A percentile compares a stretch with the other conserved stretches of the same genome.
phyloP scores from a whole-genome alignment of 2,329 filamentous ascomycete genomes.

The Diaporthe destruens region DNA sequence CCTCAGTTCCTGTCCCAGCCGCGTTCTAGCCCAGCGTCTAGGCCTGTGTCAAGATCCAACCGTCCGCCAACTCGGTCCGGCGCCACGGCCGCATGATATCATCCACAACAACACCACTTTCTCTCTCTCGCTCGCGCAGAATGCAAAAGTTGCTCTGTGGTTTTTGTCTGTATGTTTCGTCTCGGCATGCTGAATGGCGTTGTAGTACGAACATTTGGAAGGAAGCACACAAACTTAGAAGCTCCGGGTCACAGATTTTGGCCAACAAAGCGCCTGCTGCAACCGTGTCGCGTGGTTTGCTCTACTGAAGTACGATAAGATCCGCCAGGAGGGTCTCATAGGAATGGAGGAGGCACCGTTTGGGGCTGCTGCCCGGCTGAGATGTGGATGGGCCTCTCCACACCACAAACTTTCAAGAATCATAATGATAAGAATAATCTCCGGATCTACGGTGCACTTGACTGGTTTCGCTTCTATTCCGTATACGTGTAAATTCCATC shows the following conservation, averaged over 20 bases:
- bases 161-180: neutral
- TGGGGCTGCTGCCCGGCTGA: neutral
- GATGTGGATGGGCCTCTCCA: constrained; percentile 5
- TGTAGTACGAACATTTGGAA: neutral
- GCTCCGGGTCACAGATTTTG: neutral
- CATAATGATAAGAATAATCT: no score
- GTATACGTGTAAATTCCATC: neutral
- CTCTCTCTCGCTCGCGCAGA: neutral
- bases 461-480: no score
- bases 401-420: no score
- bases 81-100: neutral
- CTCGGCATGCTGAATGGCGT: neutral
- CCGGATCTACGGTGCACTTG: no score
- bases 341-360: constrained; percentile 10
- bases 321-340: neutral
- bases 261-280: neutral
- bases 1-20: neutral
- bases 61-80: neutral
- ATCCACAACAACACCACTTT: neutral
- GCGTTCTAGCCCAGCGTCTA: neutral
- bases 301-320: neutral
- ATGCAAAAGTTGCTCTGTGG: no score
- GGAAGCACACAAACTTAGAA: neutral
- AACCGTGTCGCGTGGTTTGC: neutral
- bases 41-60: neutral